Conservation (phyloP, 352 stramenopile species). For the Phytophthora syringae region DNA sequence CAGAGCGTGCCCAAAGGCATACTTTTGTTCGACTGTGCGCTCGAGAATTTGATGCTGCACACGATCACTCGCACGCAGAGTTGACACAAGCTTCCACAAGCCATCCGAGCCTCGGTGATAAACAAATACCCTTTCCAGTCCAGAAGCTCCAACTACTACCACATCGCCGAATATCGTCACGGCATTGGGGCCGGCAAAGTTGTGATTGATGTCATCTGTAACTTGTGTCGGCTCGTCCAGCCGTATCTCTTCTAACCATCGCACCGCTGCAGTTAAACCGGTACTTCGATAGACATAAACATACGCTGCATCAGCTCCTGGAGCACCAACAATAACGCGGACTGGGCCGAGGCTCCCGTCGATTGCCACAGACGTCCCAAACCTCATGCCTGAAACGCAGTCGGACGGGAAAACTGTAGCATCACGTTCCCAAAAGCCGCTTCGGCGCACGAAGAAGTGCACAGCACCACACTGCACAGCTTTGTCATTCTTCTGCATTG, state of each 20-base stretch:
- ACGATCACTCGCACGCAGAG: slow-evolving; percentile 82
- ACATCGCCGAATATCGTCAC: slow-evolving; percentile 89
- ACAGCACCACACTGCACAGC: slow-evolving; percentile 59
- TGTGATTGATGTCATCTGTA: slow-evolving; percentile 54
- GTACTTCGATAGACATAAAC: slow-evolving; percentile 44
- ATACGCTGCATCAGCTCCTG: slow-evolving; percentile 60
- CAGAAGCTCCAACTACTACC: slow-evolving; percentile 89
- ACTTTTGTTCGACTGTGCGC: slow-evolving; percentile 78
- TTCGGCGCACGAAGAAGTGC: slow-evolving; percentile 69
- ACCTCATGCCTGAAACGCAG: slow-evolving; percentile 57
- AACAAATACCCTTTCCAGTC: slow-evolving; percentile 69
- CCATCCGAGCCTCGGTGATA: slow-evolving; percentile 62
- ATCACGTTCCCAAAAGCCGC: slow-evolving; percentile 76
- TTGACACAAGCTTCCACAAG: slow-evolving; percentile 60
- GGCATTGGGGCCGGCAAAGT: slow-evolving; percentile 66
- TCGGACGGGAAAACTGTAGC: slow-evolving; percentile 52
- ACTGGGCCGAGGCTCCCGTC: slow-evolving; percentile 68
- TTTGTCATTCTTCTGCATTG: slow-evolving; percentile 45
- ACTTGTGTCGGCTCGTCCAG: slow-evolving; percentile 48
- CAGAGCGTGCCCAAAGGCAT: slow-evolving; percentile 89
- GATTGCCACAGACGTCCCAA: slow-evolving; percentile 73
- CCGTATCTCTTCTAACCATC: slow-evolving; percentile 56
- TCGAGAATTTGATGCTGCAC: slow-evolving; percentile 84
- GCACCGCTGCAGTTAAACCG: slow-evolving; percentile 24
- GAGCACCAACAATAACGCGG: slow-evolving; percentile 73